A percentile compares a stretch with the other conserved stretches of the same genome.
Conservation (phyloP, 352 stramenopile species). For the Pythium utonaiense region DNA sequence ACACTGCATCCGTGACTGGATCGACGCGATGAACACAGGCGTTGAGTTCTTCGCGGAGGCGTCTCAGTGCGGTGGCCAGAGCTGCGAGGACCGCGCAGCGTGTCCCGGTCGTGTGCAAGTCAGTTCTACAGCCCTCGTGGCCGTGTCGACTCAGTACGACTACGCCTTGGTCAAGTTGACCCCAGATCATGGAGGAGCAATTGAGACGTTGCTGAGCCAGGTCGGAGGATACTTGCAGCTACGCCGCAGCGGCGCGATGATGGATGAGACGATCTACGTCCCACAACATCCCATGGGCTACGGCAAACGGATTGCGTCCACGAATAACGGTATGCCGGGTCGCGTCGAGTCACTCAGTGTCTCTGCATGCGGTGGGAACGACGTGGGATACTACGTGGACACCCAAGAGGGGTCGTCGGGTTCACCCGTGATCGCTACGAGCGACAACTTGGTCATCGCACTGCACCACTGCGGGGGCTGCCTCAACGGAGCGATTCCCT, state of each 20-base stretch:
- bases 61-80: slow-evolving; percentile 28
- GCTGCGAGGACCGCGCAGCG: slow-evolving; percentile 32
- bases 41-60: slow-evolving; percentile 69
- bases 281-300: slow-evolving; percentile 37
- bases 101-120: slow-evolving; percentile 43
- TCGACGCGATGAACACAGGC: slow-evolving; percentile 65
- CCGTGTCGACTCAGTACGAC: slow-evolving; percentile 37
- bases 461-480: slow-evolving; percentile 78
- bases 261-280: slow-evolving; percentile 42
- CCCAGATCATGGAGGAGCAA: slow-evolving; percentile 4
- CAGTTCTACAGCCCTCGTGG: slow-evolving; percentile 33
- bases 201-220: slow-evolving; percentile 35
- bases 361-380: slow-evolving; percentile 39
- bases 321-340: slow-evolving; percentile 21
- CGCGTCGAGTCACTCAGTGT: slow-evolving; percentile 33
- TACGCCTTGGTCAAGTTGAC: slow-evolving; percentile 43
- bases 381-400: slow-evolving; percentile 74
- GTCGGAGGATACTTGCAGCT: slow-evolving; percentile 37
- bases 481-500: slow-evolving; percentile 59
- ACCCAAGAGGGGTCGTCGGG: slow-evolving; percentile 71
- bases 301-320: slow-evolving; percentile 37
- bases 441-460: slow-evolving; percentile 64
- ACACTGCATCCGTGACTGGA: slow-evolving; percentile 59
- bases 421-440: slow-evolving; percentile 48
- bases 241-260: slow-evolving; percentile 25